Conservation (phyloP, 768 basidiomycete genomes). For the Rickenella mellea region DNA sequence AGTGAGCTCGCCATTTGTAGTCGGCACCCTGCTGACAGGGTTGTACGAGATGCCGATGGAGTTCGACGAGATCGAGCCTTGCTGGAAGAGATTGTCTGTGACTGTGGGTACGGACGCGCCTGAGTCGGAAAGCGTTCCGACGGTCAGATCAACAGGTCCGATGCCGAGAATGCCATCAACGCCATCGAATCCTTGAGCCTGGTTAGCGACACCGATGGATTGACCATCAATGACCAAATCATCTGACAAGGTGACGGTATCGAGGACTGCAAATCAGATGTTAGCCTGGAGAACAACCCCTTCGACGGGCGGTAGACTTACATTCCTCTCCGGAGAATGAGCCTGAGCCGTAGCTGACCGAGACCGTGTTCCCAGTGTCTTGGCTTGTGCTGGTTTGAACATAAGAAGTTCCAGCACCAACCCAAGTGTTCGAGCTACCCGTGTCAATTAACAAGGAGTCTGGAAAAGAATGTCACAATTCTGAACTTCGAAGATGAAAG, state of each 20-base stretch:
- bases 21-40: slow-evolving; percentile 11
- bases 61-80: slow-evolving; percentile 11
- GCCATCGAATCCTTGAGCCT: slow-evolving; percentile 9
- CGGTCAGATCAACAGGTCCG: slow-evolving; percentile 15
- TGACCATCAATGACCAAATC: slow-evolving; percentile 18
- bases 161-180: slow-evolving; percentile 20
- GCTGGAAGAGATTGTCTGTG: slow-evolving; percentile 15
- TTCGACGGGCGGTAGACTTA: background rate
- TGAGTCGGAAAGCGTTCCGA: background rate
- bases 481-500: background rate
- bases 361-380: slow-evolving; percentile 16
- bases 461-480: background rate
- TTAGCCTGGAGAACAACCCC: background rate
- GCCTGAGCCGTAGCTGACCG: slow-evolving; percentile 7
- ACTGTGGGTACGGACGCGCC: slow-evolving; percentile 14
- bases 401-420: slow-evolving; percentile 16
- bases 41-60: slow-evolving; percentile 15
- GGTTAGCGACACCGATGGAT: slow-evolving; percentile 16
- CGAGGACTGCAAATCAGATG: background rate
- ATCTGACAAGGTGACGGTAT: slow-evolving; percentile 13
- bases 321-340: slow-evolving; percentile 5
- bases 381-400: slow-evolving; percentile 14
- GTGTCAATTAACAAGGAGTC: slow-evolving; percentile 22
- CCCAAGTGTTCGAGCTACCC: slow-evolving; percentile 22
- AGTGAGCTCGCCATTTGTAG: slow-evolving; percentile 16